Evolutionary conservation across 306 rosid genomes (phyloP), one percentile per base, ranked within the genome.

Genomic region (Mimosa bimucronata): DNA sequence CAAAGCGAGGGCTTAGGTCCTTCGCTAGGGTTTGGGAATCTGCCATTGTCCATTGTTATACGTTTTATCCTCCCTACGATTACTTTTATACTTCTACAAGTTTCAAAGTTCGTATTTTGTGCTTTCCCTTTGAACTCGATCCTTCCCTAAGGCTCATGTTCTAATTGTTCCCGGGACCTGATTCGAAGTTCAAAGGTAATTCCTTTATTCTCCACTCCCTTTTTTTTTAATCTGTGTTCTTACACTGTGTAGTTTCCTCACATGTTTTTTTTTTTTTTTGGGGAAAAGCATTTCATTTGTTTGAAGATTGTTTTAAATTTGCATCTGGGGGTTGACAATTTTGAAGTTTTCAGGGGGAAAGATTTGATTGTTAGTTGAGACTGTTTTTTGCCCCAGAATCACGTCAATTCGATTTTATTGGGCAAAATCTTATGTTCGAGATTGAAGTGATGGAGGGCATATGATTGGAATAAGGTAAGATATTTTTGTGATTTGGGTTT

Each of bases 11-110:
- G 90, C 88, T 87, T 84, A 84, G 84, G 86, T 88, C 92, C 88
- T 86, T 90, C 85, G 87, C 89, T 86, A 87, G 92, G 94, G 84
- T 81, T 86, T 81, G 79, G 73, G 77, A 88, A 87, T 87, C 86
- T 82, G 30, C 77, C 85, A 66, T 82, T 76, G 74, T 40, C 73
- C 28, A 16, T 28, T 64, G 30, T 45, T 31, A 66, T 48, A 25
- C 21, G 37, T 77, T 46, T 46, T 28, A 82, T 50, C 73, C 83
- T 73, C 78, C 57, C 66, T 69, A 5, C 55, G 46, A 42, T 40
- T 25, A 25, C 74, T 76, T 55, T 42, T 71, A n/a, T 55, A 3
- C 64, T 52, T 3, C 9, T 37, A 3, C 79, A 74, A 75, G 5
- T 67, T 81, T 69, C 61, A 15, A 21, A 65, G 64, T 11, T 82